phyloP scores from a whole-genome alignment of 225 moss, liverwort and hornwort genomes.

The Sphagnum tenellum region DNA sequence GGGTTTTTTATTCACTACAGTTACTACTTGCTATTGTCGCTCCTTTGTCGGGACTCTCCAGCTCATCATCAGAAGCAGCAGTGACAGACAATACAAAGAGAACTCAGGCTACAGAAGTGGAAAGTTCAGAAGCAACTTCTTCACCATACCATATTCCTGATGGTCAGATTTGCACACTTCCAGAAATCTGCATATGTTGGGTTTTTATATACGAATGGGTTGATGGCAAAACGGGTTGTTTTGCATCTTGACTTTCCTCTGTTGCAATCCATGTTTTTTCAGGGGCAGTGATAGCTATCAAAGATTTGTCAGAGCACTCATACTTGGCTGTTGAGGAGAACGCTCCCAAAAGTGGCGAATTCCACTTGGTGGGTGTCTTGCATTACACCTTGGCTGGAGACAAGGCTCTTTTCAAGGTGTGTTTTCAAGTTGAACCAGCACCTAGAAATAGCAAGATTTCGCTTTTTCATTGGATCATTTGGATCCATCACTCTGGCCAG shows the following conservation, averaged over 20 bases:
- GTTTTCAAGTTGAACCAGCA: background rate
- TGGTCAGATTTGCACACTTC: slow-evolving; percentile 15
- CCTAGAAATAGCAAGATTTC: background rate
- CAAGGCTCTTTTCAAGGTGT: slow-evolving; percentile 89
- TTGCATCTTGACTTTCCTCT: too few species aligned
- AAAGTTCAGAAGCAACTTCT: slow-evolving; percentile 14
- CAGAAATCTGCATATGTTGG: background rate
- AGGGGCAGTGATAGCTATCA: slow-evolving; percentile 85
- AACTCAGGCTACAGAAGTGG: slow-evolving; percentile 17
- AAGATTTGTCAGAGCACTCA: slow-evolving; percentile 91
- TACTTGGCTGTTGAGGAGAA: slow-evolving; percentile 86
- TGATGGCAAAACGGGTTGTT: too few species aligned
- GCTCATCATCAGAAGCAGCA: slow-evolving; percentile 29
- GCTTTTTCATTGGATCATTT: too few species aligned
- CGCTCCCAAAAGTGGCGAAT: slow-evolving; percentile 44
- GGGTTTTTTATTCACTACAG: slow-evolving; percentile 7
- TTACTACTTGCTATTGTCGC: slow-evolving; percentile 37
- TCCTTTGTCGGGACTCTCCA: slow-evolving; percentile 44
- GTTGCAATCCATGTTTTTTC: slow-evolving; percentile 3
- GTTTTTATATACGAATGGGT: background rate
- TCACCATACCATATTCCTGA: slow-evolving; percentile 43
- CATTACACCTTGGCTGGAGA: slow-evolving; percentile 90
- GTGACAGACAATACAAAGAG: slow-evolving; percentile 15
- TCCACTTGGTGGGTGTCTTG: slow-evolving; percentile 68
- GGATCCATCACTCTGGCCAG: too few species aligned